A percentile compares a stretch with the other conserved stretches of the same genome.
phyloP scores from a whole-genome alignment of 1,139 yeast genomes.

The Meyerozyma athensensis region DNA sequence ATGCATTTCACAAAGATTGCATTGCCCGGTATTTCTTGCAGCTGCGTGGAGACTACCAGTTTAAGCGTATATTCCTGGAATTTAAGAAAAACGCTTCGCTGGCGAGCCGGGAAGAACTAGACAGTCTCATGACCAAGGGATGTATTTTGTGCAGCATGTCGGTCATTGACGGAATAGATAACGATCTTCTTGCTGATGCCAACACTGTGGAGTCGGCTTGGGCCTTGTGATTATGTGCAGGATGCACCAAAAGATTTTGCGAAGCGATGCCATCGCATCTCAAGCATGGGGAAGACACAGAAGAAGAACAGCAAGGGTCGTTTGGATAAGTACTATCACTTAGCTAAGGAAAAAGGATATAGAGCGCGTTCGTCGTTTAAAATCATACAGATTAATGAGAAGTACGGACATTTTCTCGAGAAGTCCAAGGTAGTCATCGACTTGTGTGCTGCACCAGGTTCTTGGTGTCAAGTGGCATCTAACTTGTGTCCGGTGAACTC shows the following conservation, averaged over 20 bases:
- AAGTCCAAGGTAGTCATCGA: constrained; percentile 97
- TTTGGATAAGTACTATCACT: constrained; percentile 91
- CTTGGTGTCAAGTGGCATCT: constrained; percentile 99
- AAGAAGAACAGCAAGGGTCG: constrained; percentile 99
- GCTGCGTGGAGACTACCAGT: constrained; percentile 61
- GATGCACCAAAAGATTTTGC: neutral
- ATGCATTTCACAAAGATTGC: constrained; percentile 88
- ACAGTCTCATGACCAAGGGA: constrained; percentile 55
- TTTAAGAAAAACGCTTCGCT: constrained; percentile 15
- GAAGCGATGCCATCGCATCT: neutral
- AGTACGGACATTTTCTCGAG: constrained; percentile 91
- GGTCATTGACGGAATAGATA: constrained; percentile 68
- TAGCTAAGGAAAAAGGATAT: constrained; percentile 97
- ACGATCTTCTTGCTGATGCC: constrained; percentile 22
- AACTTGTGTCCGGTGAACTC: constrained; percentile 90
- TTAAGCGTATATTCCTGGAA: constrained; percentile 46
- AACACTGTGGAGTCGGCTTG: neutral
- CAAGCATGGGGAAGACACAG: constrained; percentile 80
- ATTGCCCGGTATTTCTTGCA: constrained; percentile 54
- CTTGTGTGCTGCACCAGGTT: constrained; percentile 99
- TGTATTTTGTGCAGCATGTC: constrained; percentile 81
- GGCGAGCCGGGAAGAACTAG: constrained; percentile 41
- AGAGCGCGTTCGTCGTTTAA: constrained; percentile 99
- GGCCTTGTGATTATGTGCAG: constrained; percentile 1
- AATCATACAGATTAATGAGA: constrained; percentile 90